Evolutionary conservation across 177 flowering plant species (phyloP), one percentile per base, ranked within the genome.

Genomic region (Vitis hybrid): DNA sequence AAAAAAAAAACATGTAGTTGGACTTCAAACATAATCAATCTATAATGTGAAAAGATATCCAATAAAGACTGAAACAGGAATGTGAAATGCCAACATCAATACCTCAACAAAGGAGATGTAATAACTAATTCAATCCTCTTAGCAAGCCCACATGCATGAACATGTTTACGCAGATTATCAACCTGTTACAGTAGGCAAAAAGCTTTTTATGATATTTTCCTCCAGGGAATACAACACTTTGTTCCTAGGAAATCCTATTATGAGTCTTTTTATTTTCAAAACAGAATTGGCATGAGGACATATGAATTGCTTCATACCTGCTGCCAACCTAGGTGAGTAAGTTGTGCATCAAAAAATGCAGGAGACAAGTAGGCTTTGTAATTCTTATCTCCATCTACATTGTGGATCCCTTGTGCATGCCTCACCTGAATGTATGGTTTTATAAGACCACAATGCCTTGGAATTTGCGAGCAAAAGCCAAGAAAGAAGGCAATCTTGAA

Each of bases 401-500:
- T 84, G 83, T 84, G 87, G 58, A 80, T 78, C 49, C 87, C 86
- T 66, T 84, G 85, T 13, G 81, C 86, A 76, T 84, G 86, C 83
- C 86, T 83, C 69, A 83, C 86, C 86, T 83, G 80, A 49, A 83
- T 65, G 68, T 33, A 76, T 51, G 7, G 78, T 65, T 73, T 71
- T 18, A 68, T 67, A 72, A 78, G 81, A 82, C 72, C 70, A 76
- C 69, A 82, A 70, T 62, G 71, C 65, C 70, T 73, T 70, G 60
- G 13, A 72, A 69, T 52, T 73, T 56, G 63, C 51, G 56, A 66
- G 68, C 64, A 81, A 78, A 76, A 76, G n/a, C 76, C 75, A 70
- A 75, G 58, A 79, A 67, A 64, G 71, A 74, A 74, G 67, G 68
- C 75, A 68, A 60, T 63, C 70, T 71, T 55, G 77, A 65, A 58